phyloP scores from a whole-genome alignment of 352 stramenopile genomes.

The Globisporangium nodosum region DNA sequence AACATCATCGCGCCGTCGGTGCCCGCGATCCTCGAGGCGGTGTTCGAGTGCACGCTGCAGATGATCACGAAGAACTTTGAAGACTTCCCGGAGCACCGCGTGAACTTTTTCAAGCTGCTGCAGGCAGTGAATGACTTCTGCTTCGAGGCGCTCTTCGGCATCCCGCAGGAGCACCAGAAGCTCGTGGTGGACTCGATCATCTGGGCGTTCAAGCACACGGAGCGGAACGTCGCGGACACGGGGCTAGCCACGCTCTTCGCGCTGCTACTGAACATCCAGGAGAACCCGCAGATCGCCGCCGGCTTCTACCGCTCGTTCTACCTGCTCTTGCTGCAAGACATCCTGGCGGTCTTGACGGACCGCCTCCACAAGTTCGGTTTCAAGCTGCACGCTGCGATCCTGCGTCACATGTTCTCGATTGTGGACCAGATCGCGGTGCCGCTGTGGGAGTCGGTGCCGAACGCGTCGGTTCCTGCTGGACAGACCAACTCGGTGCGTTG shows the following conservation, averaged over 20 bases:
- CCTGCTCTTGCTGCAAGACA: conserved; percentile 91
- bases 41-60: conserved; percentile 98
- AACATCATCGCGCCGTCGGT: conserved; percentile 79
- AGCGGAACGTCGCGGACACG: conserved; percentile 98
- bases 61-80: conserved; percentile 99
- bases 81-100: conserved; percentile 97
- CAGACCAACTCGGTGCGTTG: conserved; percentile 75
- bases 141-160: conserved; percentile 96
- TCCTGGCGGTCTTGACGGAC: conserved; percentile 97
- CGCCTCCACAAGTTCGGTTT: conserved; percentile 99
- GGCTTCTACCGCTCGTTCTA: conserved; percentile 99
- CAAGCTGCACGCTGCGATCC: conserved; percentile 96
- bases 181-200: conserved; percentile 99
- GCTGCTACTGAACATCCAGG: conserved; percentile 95
- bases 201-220: conserved; percentile 99
- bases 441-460: conserved; percentile 91
- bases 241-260: conserved; percentile 96
- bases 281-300: conserved; percentile 92
- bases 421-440: conserved; percentile 95
- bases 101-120: conserved; percentile 99
- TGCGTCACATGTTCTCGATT: conserved; percentile 98
- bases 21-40: conserved; percentile 94
- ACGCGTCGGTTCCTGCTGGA: conserved; percentile 52
- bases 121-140: conserved; percentile 94
- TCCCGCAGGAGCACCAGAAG: conserved; percentile 97